Evolutionary conservation across 306 rosid species (phyloP).

Genomic region (Cyamopsis tetragonoloba): DNA sequence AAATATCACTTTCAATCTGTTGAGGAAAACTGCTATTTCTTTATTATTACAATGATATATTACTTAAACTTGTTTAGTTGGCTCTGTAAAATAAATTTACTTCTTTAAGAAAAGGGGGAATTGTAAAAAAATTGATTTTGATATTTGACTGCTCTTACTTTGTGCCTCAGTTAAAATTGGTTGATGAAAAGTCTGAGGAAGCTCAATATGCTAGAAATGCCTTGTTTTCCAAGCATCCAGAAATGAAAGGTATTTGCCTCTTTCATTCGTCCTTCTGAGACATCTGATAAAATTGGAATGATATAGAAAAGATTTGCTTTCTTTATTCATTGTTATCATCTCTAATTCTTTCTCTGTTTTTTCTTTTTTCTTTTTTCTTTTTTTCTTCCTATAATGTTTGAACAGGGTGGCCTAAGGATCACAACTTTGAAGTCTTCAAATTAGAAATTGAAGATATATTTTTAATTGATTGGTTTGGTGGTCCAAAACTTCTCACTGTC

Average conservation of each 20-base stretch:
- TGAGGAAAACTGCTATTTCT: too few relatives aligned
- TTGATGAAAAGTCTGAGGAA: slow-evolving; percentile 53
- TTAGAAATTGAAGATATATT: slow-evolving; percentile 70
- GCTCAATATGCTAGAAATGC: slow-evolving; percentile 57
- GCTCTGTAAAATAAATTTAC: too few relatives aligned
- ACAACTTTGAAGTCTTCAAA: slow-evolving; percentile 66
- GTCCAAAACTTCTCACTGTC: slow-evolving; percentile 74
- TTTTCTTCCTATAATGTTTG: not conserved
- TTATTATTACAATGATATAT: too few relatives aligned
- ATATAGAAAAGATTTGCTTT: too few relatives aligned
- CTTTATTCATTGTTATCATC: not conserved
- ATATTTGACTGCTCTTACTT: slow-evolving; percentile 10
- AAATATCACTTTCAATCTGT: too few relatives aligned
- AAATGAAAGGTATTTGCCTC: slow-evolving; percentile 67
- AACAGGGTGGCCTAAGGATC: slow-evolving; percentile 81
- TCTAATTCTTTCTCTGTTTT: too few relatives aligned
- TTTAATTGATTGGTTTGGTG: slow-evolving; percentile 82
- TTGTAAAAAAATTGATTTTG: too few relatives aligned
- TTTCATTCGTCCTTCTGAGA: too few relatives aligned
- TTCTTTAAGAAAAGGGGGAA: too few relatives aligned
- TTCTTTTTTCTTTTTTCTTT: not conserved
- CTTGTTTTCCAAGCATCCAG: slow-evolving; percentile 85
- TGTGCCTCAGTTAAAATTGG: slow-evolving; percentile 59
- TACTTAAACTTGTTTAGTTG: too few relatives aligned
- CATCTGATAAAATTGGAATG: too few relatives aligned